These are phyloP conservation scores for Heliocybe sulcata DNA, from an alignment of 1,284 basidiomycete genomes.

Conservation along the genomic window DNA sequence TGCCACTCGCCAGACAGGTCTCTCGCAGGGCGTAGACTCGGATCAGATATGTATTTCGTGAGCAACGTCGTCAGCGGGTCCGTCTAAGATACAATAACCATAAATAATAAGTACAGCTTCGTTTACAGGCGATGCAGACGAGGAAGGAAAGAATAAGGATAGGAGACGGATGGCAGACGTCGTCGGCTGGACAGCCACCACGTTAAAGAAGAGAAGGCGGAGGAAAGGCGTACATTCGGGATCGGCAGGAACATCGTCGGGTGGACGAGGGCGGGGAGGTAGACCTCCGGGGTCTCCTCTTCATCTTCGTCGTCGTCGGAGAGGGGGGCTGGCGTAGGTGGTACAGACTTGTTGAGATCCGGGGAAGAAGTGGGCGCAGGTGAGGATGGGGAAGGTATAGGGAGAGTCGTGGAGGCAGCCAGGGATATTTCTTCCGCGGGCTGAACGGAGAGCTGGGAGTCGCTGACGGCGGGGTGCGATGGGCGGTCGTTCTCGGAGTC, in stretches of 20 bases:
- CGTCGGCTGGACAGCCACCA: conserved; percentile 50
- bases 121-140: conserved; percentile 17
- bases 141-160: conserved; percentile 9
- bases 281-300: conserved; percentile 47
- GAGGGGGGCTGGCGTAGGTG: conserved; percentile 29
- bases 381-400: conserved; percentile 16
- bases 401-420: conserved; percentile 13
- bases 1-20: conserved; percentile 70
- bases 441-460: conserved; percentile 8
- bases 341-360: conserved; percentile 23
- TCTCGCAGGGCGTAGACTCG: conserved; percentile 63
- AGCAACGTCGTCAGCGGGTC: conserved; percentile 73
- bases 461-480: conserved; percentile 12
- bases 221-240: conserved; percentile 60
- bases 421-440: conserved; percentile 19
- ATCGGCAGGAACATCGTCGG: conserved; percentile 78
- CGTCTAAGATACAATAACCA: conserved; percentile 38
- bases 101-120: conserved; percentile 1
- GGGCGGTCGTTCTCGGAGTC: conserved; percentile 25
- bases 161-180: conserved; percentile 9
- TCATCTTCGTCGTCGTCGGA: conserved; percentile 15
- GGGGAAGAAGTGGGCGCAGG: conserved; percentile 19
- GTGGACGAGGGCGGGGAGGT: conserved; percentile 45
- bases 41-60: conserved; percentile 72
- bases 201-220: conserved; percentile 34